Percentiles rank a stretch among this genome's conserved stretches.
phyloP scores from a whole-genome alignment of 2,329 filamentous ascomycete species.

The Colletotrichum liaoningense region DNA sequence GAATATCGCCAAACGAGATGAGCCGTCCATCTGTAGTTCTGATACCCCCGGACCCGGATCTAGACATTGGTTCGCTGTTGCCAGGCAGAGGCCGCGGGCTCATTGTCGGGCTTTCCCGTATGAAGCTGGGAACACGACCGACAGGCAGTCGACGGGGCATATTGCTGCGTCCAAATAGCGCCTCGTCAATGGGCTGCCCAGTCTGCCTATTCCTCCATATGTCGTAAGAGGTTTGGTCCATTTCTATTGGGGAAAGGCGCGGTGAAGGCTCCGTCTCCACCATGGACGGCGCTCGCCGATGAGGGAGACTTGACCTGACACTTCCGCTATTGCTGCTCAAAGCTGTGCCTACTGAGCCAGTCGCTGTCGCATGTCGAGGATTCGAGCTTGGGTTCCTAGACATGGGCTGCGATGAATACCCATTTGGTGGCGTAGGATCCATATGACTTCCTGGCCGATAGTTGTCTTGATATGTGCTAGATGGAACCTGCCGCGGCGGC shows the following conservation, averaged over 20 bases:
- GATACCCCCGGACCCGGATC: slow-evolving; percentile 34
- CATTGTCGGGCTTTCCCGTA: slow-evolving; percentile 11
- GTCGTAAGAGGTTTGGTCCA: slow-evolving; percentile 44
- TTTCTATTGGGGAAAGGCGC: slow-evolving; percentile 43
- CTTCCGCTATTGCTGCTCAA: slow-evolving; percentile 38
- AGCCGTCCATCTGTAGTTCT: slow-evolving; percentile 19
- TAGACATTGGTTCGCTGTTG: slow-evolving; percentile 21
- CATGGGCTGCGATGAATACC: slow-evolving; percentile 63
- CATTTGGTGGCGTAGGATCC: slow-evolving; percentile 41
- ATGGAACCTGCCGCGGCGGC: background rate
- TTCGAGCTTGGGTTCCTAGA: slow-evolving; percentile 55
- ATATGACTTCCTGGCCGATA: slow-evolving; percentile 38
- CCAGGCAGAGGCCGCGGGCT: slow-evolving; percentile 1
- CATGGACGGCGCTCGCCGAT: slow-evolving; percentile 48
- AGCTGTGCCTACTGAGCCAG: slow-evolving; percentile 16
- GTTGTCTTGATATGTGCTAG: background rate
- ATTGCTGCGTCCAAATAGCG: slow-evolving; percentile 18
- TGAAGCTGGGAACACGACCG: slow-evolving; percentile 18
- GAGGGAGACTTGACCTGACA: slow-evolving; percentile 40
- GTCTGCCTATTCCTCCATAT: slow-evolving; percentile 40
- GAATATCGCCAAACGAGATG: slow-evolving; percentile 29
- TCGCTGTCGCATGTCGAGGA: slow-evolving; percentile 11
- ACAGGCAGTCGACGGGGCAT: slow-evolving; percentile 8
- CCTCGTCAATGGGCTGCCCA: background rate
- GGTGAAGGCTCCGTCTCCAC: slow-evolving; percentile 59